Conservation (phyloP, 2,329 filamentous ascomycete species). For the Clarireedia sp. region DNA sequence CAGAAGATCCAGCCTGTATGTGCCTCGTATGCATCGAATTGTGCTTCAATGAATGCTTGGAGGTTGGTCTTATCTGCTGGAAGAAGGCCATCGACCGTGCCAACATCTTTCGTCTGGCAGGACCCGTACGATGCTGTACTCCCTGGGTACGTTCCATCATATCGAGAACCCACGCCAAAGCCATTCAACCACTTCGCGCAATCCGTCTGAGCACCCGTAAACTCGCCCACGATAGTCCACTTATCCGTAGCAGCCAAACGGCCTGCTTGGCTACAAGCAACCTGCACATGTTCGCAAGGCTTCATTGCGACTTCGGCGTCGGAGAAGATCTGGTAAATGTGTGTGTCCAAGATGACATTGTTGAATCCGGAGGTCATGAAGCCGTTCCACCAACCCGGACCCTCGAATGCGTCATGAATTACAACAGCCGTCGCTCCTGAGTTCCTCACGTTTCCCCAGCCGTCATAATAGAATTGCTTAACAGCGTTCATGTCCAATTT, state of each 20-base stretch:
- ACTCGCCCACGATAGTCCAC: constrained; percentile 36
- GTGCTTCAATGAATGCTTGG: constrained; percentile 34
- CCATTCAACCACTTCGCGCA: constrained; percentile 45
- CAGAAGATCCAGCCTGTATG: constrained; percentile 34
- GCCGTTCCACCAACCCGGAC: constrained; percentile 50
- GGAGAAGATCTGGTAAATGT: constrained; percentile 38
- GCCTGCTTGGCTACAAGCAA: constrained; percentile 33
- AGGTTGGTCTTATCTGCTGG: constrained; percentile 32
- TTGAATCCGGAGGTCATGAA: constrained; percentile 43
- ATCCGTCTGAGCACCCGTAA: constrained; percentile 36
- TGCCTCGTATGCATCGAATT: constrained; percentile 36
- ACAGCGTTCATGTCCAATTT: constrained; percentile 30
- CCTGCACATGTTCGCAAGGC: constrained; percentile 34
- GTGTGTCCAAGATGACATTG: constrained; percentile 35
- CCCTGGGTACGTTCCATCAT: constrained; percentile 33
- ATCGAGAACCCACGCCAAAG: constrained; percentile 50
- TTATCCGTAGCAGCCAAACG: constrained; percentile 29
- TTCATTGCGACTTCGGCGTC: constrained; percentile 30
- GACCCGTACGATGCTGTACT: constrained; percentile 29
- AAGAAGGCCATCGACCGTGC: constrained; percentile 32
- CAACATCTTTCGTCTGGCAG: constrained; percentile 39
- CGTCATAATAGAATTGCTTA: constrained; percentile 41
- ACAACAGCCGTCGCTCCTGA: constrained; percentile 42
- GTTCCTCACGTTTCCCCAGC: constrained; percentile 39
- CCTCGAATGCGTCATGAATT: constrained; percentile 50